Base-by-base conservation (phyloP, 2,329 filamentous ascomycete species). In the Nemania sp. region DNA sequence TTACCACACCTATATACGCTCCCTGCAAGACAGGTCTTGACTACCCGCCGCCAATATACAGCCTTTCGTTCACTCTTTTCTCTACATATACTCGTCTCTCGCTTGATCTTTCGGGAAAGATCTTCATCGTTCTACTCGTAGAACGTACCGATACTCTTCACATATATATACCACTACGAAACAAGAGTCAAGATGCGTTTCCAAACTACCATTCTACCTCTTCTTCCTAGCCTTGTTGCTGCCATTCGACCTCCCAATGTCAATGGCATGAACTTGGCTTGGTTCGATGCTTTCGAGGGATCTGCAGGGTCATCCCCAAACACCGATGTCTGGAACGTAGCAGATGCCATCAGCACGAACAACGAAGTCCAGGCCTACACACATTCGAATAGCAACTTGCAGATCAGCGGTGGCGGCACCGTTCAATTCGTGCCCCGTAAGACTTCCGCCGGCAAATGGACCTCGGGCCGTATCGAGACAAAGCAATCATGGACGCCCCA, bases 381-480 rank as follows among this genome's bases (percentile, higher is more conserved):
- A 2, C 67, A 66, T 19, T 74, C 71, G 49, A 74, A 68, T 57
- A 56, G 61, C 19, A 83, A 82, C 67, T 54, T 83, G 12, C 78
- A 80, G 54, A 67, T 79, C 44, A 80, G 74, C 30, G 80, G 80
- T 28, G 73, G 73, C 31, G 70, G 70, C 41, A 79, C 80, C 0
- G 64, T 83, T 2, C 79, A 82, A 63, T 67, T 84, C 40, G 71
- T 82, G 23, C 80, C 81, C 1, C 71, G 70, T 57, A 70, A 71
- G 45, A 70, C 73, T 15, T 52, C 66, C 3, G 59, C 61, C 3
- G 73, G 72, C 2, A 61, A 66, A 23, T 84, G 81, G 81, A 81
- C 79, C 0, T 83, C 81, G 1, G 78, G 71, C 30, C 78, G 80
- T 14, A 74, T 84, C 61, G 80, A 84, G 70, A 74, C 75, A 57